These are phyloP conservation scores for Hydrangea macrophylla DNA, from an alignment of 148 eudicot genomes.

Conservation along the genomic window DNA sequence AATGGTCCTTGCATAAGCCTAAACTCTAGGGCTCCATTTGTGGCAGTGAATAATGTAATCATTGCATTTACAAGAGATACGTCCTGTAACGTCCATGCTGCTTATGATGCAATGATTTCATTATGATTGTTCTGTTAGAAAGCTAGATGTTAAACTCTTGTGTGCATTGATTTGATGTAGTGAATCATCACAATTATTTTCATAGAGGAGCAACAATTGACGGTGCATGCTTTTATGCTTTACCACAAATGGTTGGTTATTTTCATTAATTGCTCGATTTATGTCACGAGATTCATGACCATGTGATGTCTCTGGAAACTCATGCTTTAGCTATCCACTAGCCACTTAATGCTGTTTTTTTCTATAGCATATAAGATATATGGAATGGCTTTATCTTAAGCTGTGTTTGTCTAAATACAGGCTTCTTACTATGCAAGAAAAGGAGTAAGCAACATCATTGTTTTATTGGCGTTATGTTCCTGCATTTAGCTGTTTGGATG, in stretches of 20 bases:
- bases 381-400: neutral
- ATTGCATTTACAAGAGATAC: neutral
- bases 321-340: neutral
- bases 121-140: neutral
- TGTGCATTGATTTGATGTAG: neutral
- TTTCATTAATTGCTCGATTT: no score
- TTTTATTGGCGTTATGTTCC: neutral
- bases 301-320: neutral
- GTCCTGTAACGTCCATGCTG: neutral
- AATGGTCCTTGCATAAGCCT: neutral
- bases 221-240: neutral
- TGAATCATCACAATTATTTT: neutral
- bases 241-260: neutral
- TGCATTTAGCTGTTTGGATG: constrained; percentile 4
- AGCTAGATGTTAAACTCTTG: neutral
- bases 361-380: neutral
- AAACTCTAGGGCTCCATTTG: neutral
- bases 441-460: neutral
- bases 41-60: neutral
- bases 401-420: neutral
- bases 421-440: neutral
- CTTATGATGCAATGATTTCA: neutral
- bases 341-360: neutral
- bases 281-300: neutral
- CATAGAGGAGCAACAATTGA: neutral